Base-by-base conservation (phyloP, 2,329 filamentous ascomycete genomes). In the Aspergillus novoparasiticus region DNA sequence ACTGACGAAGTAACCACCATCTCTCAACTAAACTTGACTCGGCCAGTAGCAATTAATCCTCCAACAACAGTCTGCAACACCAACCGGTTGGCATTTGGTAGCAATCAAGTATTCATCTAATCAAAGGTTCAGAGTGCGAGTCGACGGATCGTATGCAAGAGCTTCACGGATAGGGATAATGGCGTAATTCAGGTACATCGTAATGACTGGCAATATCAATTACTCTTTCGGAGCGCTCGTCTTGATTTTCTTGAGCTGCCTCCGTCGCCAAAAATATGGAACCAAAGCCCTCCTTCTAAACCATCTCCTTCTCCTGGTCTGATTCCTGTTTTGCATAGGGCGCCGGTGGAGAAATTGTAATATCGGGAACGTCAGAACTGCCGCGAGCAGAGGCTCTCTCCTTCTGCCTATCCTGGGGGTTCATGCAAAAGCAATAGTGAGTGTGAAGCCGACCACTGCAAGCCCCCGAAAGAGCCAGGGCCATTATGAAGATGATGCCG, bases 401-500 rank as follows among this genome's bases (percentile, higher is more conserved):
- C 19, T 51, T 32, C 4, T 21, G 48, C 34, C 28, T 39, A 23
- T 32, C 51, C 32, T 39, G 58, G 14, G 54, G 63, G 45, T 66
- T 73, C 46, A 69, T 71, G 60, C 75, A 67, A 46, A 61, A 57
- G n/a, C 64, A 45, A 69, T 68, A 71, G 36, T 46, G 50, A 41
- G 57, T 48, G 34, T 41, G 59, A 34, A 59, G 30, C 57, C 21
- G 12, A 57, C 34, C 34, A 36, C 62, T 63, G 70, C 76, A 80
- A 66, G 73, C 76, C 45, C 77, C 75, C 9, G 78, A 76, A 62
- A 76, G 80, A 12, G 69, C 71, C 56, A 83, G 66, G 45, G 77
- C 72, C n/a, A 79, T 60, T 59, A 76, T 72, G 43, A 82, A 70
- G 43, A 76, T 68, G 59, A 71, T 71, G 45, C 80, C 75, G 53